Evolutionary conservation across 2,329 filamentous ascomycete genomes (phyloP).

Genomic region (Botryotinia narcissicola): DNA sequence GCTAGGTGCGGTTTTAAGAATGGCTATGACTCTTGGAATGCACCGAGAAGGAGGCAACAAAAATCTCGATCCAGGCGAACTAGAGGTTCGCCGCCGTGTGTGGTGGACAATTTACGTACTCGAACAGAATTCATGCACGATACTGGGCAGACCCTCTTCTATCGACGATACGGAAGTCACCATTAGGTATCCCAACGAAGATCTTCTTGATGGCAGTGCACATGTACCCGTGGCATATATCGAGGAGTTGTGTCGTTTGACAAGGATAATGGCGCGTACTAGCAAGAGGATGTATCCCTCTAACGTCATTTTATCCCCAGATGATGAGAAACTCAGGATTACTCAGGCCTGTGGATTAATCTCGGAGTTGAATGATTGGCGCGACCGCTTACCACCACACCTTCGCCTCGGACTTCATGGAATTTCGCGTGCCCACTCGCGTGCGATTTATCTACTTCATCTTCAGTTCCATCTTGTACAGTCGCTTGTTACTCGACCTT

Average conservation of each 20-base stretch:
- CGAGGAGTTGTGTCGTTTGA: conserved; percentile 31
- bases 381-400: conserved; percentile 30
- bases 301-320: conserved; percentile 25
- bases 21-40: conserved; percentile 46
- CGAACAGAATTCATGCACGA: conserved; percentile 37
- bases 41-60: conserved; percentile 43
- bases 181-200: conserved; percentile 34
- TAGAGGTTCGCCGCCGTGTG: conserved; percentile 35
- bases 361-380: conserved; percentile 33
- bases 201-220: conserved; percentile 32
- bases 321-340: conserved; percentile 28
- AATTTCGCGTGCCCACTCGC: conserved; percentile 27
- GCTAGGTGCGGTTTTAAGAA: conserved; percentile 43
- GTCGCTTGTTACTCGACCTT: conserved; percentile 34
- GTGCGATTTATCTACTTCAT: conserved; percentile 35
- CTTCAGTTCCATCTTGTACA: conserved; percentile 36
- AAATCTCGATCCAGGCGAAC: conserved; percentile 39
- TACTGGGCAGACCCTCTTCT: conserved; percentile 35
- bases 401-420: conserved; percentile 30
- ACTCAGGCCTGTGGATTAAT: conserved; percentile 30
- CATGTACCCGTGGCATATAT: conserved; percentile 33
- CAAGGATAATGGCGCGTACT: conserved; percentile 32
- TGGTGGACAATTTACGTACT: conserved; percentile 38
- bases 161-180: conserved; percentile 37
- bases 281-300: conserved; percentile 35